These are phyloP conservation scores for Porphyrellus cyaneotinctus DNA, from an alignment of 768 basidiomycete genomes.

Conservation along the genomic window DNA sequence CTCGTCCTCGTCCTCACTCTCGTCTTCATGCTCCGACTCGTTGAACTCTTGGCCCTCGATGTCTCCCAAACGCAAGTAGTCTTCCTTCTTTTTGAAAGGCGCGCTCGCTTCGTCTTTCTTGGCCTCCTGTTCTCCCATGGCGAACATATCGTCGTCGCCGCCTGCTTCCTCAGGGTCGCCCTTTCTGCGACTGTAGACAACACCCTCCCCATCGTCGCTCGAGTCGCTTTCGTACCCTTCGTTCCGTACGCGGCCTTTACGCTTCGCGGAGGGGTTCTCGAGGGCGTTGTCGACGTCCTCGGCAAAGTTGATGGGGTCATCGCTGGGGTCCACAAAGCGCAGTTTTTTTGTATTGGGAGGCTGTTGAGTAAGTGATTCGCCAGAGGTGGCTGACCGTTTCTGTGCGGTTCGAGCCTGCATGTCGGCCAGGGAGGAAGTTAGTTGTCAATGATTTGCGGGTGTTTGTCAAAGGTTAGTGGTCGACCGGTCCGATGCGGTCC, in stretches of 20 bases:
- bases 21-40: slow-evolving; percentile 33
- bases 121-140: slow-evolving; percentile 56
- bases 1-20: slow-evolving; percentile 40
- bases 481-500: not conserved
- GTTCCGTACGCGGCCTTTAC: slow-evolving; percentile 72
- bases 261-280: slow-evolving; percentile 56
- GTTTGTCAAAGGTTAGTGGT: slow-evolving; percentile 10
- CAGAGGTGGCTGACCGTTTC: slow-evolving; percentile 41
- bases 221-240: slow-evolving; percentile 95
- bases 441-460: slow-evolving; percentile 16
- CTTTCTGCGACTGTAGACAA: slow-evolving; percentile 75
- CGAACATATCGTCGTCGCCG: slow-evolving; percentile 80
- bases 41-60: slow-evolving; percentile 96
- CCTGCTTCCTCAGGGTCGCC: slow-evolving; percentile 48
- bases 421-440: not conserved
- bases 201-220: slow-evolving; percentile 92
- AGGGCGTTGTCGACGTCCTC: slow-evolving; percentile 75
- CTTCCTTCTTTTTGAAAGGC: slow-evolving; percentile 56
- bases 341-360: slow-evolving; percentile 54
- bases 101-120: slow-evolving; percentile 41
- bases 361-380: slow-evolving; percentile 32
- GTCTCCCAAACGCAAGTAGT: slow-evolving; percentile 84
- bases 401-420: slow-evolving; percentile 39
- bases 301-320: slow-evolving; percentile 72
- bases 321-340: slow-evolving; percentile 72